These are phyloP conservation scores for Suillus sp. DNA, from an alignment of 768 basidiomycete species.

Conservation along the genomic window DNA sequence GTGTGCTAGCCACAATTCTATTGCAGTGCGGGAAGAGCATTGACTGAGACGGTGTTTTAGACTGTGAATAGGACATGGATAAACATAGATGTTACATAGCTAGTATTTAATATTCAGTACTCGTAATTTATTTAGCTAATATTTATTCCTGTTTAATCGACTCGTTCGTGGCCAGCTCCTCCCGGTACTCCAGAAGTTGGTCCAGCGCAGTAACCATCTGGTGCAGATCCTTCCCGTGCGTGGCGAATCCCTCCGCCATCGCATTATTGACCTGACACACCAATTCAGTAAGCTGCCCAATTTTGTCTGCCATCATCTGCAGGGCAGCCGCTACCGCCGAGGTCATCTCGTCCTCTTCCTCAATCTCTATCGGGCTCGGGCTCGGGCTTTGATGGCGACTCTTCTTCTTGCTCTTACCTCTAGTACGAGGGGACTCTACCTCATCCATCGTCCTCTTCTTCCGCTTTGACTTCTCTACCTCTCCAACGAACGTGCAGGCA, in stretches of 20 bases:
- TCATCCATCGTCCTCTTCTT: background rate
- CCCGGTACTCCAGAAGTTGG: background rate
- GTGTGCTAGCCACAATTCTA: constrained; percentile 53
- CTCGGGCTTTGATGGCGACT: background rate
- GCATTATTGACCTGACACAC: background rate
- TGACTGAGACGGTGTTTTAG: constrained; percentile 39
- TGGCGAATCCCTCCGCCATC: background rate
- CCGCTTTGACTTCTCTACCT: background rate
- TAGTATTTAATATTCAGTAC: background rate
- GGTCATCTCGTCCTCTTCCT: background rate
- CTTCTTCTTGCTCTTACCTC: background rate
- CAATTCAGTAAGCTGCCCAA: background rate
- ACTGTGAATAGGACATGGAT: too few relatives aligned
- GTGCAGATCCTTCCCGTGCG: background rate
- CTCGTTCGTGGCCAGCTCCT: background rate
- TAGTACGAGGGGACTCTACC: background rate
- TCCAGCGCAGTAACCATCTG: background rate
- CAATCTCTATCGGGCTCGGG: background rate
- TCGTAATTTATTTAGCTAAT: background rate
- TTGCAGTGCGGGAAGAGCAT: constrained; percentile 65
- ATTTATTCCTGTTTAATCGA: constrained; percentile 5
- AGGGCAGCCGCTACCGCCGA: too few relatives aligned
- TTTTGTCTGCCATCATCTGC: background rate
- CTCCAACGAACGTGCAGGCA: background rate
- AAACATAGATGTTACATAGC: background rate